Base-by-base conservation (phyloP, 2,329 filamentous ascomycete species). In the Hymenoscyphus fructigenus region DNA sequence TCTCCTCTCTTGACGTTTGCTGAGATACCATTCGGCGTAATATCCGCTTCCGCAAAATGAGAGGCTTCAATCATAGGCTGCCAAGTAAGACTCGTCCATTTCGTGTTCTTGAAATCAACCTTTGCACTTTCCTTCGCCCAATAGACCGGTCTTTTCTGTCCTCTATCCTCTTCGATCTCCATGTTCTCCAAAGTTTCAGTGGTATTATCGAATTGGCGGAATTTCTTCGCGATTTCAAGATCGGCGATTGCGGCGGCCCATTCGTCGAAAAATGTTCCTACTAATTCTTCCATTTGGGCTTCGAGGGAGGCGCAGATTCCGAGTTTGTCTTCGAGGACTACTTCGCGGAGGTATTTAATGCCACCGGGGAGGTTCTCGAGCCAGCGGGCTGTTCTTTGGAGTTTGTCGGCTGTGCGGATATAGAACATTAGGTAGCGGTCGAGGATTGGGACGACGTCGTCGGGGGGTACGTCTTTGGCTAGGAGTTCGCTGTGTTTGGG, bases 351-450 rank as follows among this genome's bases (percentile, higher is more conserved):
- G 75, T 96, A 96, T 66, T 86, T 84, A 78, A 97, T 88, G 1
- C 93, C 93, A 5, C 92, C 93, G 0, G 93, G 92, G 0, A 96
- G 84, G 61, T 84, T 85, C 77, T 97, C 93, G 44, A 97, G 82
- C 93, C 93, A 97, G 28, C 92, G 85, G 0, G 93, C 93, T 29
- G 93, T 97, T 59, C 93, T 86, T 78, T 97, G 92, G 0, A 97
- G 86, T 75, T 91, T 93, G 79, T 97, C 93, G 56, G 92, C 93
- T 0, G 93, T 96, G 70, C 92, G 91, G 73, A 97, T 95, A 79
- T 97, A 97, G 81, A 97, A 94, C 79, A 93, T 92, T 28, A 97
- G 84, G 74, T 95, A 97, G 56, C 93, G 88, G 76, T 97, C 93
- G 2, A 97, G 82, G 65, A 97, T 90, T 0, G 91, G 87, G 9